Conservation (phyloP, 192 early-diverging fungal genomes). For the Backusella macrospora region DNA sequence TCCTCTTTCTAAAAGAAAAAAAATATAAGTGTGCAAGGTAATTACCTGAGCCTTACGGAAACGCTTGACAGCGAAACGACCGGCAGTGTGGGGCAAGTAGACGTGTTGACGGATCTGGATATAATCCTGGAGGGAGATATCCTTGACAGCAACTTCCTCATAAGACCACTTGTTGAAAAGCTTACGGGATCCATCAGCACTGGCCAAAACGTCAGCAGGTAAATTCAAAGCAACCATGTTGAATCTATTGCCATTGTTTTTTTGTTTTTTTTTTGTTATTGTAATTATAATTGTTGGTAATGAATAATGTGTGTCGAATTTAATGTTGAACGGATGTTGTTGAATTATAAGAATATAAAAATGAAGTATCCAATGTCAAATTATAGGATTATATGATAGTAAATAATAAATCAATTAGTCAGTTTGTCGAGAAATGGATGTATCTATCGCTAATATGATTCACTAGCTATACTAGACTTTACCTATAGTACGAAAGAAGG, state of each 20-base stretch:
- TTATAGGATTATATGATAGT: not conserved
- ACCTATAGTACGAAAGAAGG: slow-evolving; percentile 1
- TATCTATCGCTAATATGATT: not conserved
- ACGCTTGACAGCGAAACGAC: slow-evolving; percentile 94
- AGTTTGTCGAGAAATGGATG: not conserved
- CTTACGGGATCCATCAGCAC: slow-evolving; percentile 53
- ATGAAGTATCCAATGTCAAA: too few relatives aligned
- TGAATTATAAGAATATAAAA: not conserved
- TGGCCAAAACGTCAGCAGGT: slow-evolving; percentile 57
- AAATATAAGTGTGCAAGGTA: too few relatives aligned
- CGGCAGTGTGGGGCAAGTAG: slow-evolving; percentile 98
- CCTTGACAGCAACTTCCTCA: slow-evolving; percentile 89
- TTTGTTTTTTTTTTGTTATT: not conserved
- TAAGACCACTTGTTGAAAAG: slow-evolving; percentile 92
- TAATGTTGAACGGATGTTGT: not conserved
- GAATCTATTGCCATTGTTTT: not conserved
- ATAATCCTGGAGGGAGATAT: slow-evolving; percentile 89
- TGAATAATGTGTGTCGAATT: too few relatives aligned
- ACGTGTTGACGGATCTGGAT: slow-evolving; percentile 85
- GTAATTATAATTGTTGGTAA: too few relatives aligned
- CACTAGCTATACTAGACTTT: not conserved
- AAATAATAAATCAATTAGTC: not conserved
- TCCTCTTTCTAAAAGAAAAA: not conserved
- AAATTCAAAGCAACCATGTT: slow-evolving; percentile 55
- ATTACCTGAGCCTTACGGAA: slow-evolving; percentile 94